Conservation (phyloP, 371 early-diverging fungal species). For the Mucor saturninus region DNA sequence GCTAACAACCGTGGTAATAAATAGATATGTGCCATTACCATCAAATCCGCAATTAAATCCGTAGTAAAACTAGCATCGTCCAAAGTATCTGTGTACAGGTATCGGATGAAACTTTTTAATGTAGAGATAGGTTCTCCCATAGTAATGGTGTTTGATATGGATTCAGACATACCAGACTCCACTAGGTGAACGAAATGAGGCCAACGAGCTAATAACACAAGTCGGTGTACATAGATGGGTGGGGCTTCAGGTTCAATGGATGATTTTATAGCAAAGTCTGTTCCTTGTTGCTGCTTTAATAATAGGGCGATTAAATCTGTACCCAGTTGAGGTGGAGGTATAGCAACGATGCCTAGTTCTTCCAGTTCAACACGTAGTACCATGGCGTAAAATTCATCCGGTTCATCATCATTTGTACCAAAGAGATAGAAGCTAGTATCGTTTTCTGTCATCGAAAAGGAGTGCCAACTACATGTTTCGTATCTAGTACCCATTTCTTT, state of each 20-base stretch:
- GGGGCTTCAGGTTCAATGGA: conserved; percentile 37
- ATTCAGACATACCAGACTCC: conserved; percentile 59
- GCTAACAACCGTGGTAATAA: conserved; percentile 59
- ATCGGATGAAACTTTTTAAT: conserved; percentile 60
- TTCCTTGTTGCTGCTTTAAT: conserved; percentile 37
- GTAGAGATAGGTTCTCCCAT: conserved; percentile 59
- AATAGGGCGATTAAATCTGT: conserved; percentile 58
- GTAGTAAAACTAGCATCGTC: conserved; percentile 35
- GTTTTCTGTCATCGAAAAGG: conserved; percentile 67
- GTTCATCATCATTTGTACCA: conserved; percentile 59
- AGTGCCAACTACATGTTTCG: conserved; percentile 64
- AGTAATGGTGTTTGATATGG: conserved; percentile 46
- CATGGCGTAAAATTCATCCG: conserved; percentile 65
- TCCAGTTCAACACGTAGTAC: conserved; percentile 64
- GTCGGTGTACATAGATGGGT: conserved; percentile 50
- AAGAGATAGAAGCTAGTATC: conserved; percentile 60
- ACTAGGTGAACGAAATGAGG: conserved; percentile 64
- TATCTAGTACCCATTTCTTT: conserved; percentile 58
- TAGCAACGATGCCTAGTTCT: conserved; percentile 60
- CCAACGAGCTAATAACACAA: conserved; percentile 69
- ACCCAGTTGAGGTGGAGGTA: conserved; percentile 61
- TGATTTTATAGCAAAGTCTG: conserved; percentile 66
- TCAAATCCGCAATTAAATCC: conserved; percentile 59
- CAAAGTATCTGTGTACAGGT: conserved; percentile 66
- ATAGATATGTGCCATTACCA: conserved; percentile 70